Conservation (phyloP, 2,329 filamentous ascomycete species). For the Moelleriella libera region DNA sequence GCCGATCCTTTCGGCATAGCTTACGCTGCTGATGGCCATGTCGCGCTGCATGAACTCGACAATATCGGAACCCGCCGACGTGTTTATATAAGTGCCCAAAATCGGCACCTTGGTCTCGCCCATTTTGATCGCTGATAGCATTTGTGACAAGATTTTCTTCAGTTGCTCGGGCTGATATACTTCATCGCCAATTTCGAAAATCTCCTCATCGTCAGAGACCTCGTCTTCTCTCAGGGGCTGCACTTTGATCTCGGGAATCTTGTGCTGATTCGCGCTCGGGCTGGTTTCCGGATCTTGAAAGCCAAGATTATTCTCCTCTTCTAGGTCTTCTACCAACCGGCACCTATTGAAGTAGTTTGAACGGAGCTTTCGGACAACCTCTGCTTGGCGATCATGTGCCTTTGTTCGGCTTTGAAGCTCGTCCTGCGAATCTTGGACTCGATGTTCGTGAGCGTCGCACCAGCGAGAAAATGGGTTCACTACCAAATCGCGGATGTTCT, state of each 20-base stretch:
- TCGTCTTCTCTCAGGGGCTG: slow-evolving; percentile 50
- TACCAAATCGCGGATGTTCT: slow-evolving; percentile 90
- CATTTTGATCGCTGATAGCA: slow-evolving; percentile 74
- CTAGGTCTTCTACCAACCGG: slow-evolving; percentile 83
- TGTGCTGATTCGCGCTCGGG: slow-evolving; percentile 38
- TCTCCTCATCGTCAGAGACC: slow-evolving; percentile 55
- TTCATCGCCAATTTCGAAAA: slow-evolving; percentile 83
- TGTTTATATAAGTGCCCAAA: slow-evolving; percentile 86
- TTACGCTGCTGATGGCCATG: slow-evolving; percentile 70
- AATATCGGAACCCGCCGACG: slow-evolving; percentile 81
- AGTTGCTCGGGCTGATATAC: slow-evolving; percentile 73
- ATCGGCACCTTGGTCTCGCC: slow-evolving; percentile 92
- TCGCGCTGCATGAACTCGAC: slow-evolving; percentile 88
- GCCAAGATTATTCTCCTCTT: slow-evolving; percentile 96
- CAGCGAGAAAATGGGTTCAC: slow-evolving; percentile 88
- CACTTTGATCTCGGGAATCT: slow-evolving; percentile 78
- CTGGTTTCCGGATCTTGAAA: slow-evolving; percentile 77
- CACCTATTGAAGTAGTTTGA: slow-evolving; percentile 99
- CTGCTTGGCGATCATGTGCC: slow-evolving; percentile 81
- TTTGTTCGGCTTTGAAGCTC: slow-evolving; percentile 86
- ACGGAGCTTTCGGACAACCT: slow-evolving; percentile 80
- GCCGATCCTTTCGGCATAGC: slow-evolving; percentile 85
- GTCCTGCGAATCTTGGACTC: slow-evolving; percentile 88
- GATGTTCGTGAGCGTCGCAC: slow-evolving; percentile 87
- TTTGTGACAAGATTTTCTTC: slow-evolving; percentile 78